These are phyloP conservation scores for Ascochyta pisi DNA, from an alignment of 2,329 filamentous ascomycete species.

Conservation along the genomic window DNA sequence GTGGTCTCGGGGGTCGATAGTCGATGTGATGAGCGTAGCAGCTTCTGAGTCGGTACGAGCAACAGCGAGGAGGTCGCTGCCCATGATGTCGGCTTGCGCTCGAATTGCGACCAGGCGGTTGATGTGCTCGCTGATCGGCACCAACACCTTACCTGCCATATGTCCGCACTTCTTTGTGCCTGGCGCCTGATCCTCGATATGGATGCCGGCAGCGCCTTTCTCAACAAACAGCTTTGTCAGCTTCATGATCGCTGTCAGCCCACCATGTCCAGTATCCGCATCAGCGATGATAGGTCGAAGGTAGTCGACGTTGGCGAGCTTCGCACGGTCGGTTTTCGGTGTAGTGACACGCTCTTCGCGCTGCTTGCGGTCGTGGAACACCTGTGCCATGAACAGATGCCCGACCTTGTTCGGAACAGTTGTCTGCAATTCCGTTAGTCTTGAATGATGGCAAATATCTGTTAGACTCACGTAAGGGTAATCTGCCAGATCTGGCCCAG, in stretches of 20 bases:
- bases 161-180: conserved; percentile 99
- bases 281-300: conserved; percentile 95
- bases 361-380: conserved; percentile 99
- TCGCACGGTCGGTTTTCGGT: conserved; percentile 73
- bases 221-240: conserved; percentile 97
- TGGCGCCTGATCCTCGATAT: conserved; percentile 98
- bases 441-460: not conserved
- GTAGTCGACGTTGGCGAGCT: conserved; percentile 85
- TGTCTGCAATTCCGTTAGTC: conserved; percentile 64
- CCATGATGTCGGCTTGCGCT: conserved; percentile 98
- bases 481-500: conserved; percentile 95
- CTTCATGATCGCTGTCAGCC: conserved; percentile 99
- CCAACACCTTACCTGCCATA: conserved; percentile 98
- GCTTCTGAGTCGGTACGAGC: conserved; percentile 97
- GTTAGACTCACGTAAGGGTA: conserved; percentile 69
- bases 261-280: conserved; percentile 95
- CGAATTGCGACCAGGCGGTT: conserved; percentile 96
- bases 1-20: conserved; percentile 95
- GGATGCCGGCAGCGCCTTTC: conserved; percentile 94
- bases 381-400: conserved; percentile 96
- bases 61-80: conserved; percentile 86
- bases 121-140: conserved; percentile 97
- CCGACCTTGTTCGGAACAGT: conserved; percentile 98
- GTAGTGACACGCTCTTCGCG: conserved; percentile 88
- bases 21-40: conserved; percentile 94